Base-by-base conservation (phyloP, 192 early-diverging fungal genomes). In the Linderina pennispora region DNA sequence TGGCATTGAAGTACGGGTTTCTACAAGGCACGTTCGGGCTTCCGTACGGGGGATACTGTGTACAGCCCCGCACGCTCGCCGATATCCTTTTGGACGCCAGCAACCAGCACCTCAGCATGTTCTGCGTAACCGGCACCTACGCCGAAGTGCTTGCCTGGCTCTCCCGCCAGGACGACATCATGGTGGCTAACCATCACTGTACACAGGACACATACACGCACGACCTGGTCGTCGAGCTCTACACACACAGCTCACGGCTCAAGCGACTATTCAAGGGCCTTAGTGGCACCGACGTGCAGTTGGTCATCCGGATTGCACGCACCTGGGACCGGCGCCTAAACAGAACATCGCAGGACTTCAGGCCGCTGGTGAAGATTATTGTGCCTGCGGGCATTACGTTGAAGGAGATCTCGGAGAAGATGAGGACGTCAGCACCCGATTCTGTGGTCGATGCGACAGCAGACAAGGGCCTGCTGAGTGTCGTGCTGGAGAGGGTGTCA, bases 21-120 rank as follows among this genome's bases (percentile, higher is more conserved):
- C 31, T 73, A 9, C 69, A 55, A 18, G 63, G 69, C 8, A 73
- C 69, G 2, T 73, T 73, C 46, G 63, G 69, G 4, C 37, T 73
- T 20, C 69, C 69, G 3, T 73, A 73, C 23, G 69, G 69, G 31
- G 69, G 69, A 1, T 73, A 73, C 49, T 62, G 58, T 18, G 55
- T 73, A 4, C 43, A 38, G 8, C 62, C 62, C 2, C 36, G 32
- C 1, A 17, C 1, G 4, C 41, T 65, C 6, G 22, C 25, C 25
- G 50, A 57, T 17, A 57, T 71, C 20, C 11, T 48, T 3, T 42
- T 71, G 37, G 45, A 38, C 16, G 47, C 60, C 1, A 51, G 46
- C 43, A 71, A 58, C 48, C 36, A 43, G 9, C 19, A 62, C 25
- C 40, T 40, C 8, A 15, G 39, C 6, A 71, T 71, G 67, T 71